These are phyloP conservation scores for Rhizopogon rudus DNA, from an alignment of 768 basidiomycete genomes.

Conservation along the genomic window DNA sequence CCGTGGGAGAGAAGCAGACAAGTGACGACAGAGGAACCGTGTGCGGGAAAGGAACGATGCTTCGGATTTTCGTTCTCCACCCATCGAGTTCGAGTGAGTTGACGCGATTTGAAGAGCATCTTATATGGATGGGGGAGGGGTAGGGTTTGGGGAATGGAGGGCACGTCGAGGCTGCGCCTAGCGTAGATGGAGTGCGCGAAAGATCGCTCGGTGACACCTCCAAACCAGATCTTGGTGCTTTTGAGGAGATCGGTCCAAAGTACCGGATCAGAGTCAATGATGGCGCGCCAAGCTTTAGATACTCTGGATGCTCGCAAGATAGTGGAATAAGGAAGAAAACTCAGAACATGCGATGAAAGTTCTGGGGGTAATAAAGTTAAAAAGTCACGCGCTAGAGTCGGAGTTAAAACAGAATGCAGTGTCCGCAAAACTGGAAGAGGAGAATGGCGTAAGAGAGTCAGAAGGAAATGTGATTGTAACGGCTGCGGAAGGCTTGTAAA, in stretches of 20 bases:
- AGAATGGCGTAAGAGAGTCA: constrained; percentile 89
- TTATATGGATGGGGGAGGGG: constrained; percentile 86
- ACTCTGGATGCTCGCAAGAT: constrained; percentile 87
- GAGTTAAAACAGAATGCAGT: constrained; percentile 82
- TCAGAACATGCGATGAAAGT: constrained; percentile 83
- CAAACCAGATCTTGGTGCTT: constrained; percentile 85
- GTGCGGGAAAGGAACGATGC: constrained; percentile 80
- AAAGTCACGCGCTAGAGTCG: constrained; percentile 92
- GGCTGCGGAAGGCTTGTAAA: constrained; percentile 76
- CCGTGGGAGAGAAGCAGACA: constrained; percentile 92
- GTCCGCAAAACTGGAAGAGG: constrained; percentile 88
- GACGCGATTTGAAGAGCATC: constrained; percentile 87
- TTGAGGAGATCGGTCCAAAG: constrained; percentile 88
- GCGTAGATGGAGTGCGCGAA: constrained; percentile 71
- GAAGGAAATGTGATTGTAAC: constrained; percentile 89
- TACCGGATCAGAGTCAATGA: constrained; percentile 86
- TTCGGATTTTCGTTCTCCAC: constrained; percentile 66
- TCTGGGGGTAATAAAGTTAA: constrained; percentile 89
- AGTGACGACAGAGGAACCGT: constrained; percentile 89
- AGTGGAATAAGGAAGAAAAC: constrained; percentile 75
- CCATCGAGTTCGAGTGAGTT: constrained; percentile 79
- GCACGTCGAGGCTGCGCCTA: constrained; percentile 43
- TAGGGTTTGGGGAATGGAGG: constrained; percentile 40
- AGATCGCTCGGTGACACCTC: constrained; percentile 75
- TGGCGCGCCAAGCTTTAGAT: constrained; percentile 83